Percentiles rank a stretch among this genome's conserved stretches.
Conservation (phyloP, 192 early-diverging fungal species). For the Coemansia sp. region DNA sequence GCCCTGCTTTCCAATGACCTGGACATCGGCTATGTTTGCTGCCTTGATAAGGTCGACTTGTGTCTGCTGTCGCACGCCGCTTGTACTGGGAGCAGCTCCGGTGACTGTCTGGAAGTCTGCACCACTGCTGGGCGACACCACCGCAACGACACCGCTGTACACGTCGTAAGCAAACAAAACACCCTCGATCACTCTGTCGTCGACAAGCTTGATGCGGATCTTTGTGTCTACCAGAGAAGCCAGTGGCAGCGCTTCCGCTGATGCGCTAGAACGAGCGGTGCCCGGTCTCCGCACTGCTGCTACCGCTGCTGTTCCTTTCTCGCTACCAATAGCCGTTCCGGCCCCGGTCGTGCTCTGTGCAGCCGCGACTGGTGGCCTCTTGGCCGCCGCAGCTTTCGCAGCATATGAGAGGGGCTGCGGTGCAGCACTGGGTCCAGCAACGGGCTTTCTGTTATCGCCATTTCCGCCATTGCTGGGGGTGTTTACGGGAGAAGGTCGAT, state of each 20-base stretch:
- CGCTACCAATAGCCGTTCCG: background rate
- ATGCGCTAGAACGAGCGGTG: background rate
- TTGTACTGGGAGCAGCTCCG: slow-evolving; percentile 7
- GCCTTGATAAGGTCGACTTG: slow-evolving; percentile 30
- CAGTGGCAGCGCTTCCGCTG: slow-evolving; percentile 17
- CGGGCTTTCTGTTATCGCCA: background rate
- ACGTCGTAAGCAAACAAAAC: slow-evolving; percentile 46
- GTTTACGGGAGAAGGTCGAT: slow-evolving; percentile 6
- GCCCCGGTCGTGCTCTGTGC: background rate
- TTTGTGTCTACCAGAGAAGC: slow-evolving; percentile 29
- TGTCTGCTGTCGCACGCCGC: slow-evolving; percentile 14
- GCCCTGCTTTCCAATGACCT: slow-evolving; percentile 14
- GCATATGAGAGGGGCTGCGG: slow-evolving; percentile 36
- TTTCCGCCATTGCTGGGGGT: background rate
- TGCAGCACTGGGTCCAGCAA: no score
- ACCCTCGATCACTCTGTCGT: slow-evolving; percentile 30
- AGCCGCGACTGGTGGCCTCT: slow-evolving; percentile 13
- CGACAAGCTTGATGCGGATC: slow-evolving; percentile 27
- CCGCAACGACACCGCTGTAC: slow-evolving; percentile 44
- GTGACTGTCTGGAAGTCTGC: slow-evolving; percentile 3
- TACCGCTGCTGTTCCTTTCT: slow-evolving; percentile 9
- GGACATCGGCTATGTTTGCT: slow-evolving; percentile 26
- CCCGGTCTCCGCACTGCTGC: slow-evolving; percentile 10
- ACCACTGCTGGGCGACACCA: slow-evolving; percentile 16
- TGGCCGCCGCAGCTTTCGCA: slow-evolving; percentile 32